Conservation (phyloP, 2,329 filamentous ascomycete species). For the Fusarium sp. region DNA sequence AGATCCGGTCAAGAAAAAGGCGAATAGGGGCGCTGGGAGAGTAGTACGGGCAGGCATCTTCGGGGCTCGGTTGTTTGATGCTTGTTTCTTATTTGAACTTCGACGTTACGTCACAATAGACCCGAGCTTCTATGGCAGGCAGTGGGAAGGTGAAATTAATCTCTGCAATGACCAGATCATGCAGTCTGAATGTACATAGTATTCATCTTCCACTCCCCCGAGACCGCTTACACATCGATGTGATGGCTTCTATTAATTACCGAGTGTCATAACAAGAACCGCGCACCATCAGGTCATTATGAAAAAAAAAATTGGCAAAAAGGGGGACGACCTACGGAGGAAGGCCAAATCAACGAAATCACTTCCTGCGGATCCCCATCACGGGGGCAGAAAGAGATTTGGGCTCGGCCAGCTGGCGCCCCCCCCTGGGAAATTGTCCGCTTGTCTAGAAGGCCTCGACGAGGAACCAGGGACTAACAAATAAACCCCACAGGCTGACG, state of each 20-base stretch:
- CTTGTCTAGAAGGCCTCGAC: neutral
- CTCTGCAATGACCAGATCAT: neutral
- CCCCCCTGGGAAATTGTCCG: neutral
- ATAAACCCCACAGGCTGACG: neutral
- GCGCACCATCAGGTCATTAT: constrained; percentile 25
- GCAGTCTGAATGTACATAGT: neutral
- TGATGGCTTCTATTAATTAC: neutral
- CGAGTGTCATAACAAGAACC: neutral
- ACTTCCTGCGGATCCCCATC: constrained; percentile 27
- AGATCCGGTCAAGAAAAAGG: neutral
- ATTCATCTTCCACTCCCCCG: neutral
- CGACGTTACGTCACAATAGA: neutral
- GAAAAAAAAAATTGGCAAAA: constrained; percentile 1
- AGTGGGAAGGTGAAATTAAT: neutral
- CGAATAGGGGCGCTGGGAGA: neutral
- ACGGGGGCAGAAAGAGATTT: constrained; percentile 28
- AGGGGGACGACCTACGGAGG: constrained; percentile 14
- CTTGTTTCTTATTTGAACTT: neutral
- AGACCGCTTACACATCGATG: neutral
- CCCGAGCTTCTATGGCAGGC: neutral
- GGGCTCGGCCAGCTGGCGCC: neutral
- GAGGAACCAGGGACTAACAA: neutral
- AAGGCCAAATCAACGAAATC: constrained; percentile 18
- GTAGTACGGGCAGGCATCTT: neutral
- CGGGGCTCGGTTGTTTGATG: neutral